Base-by-base conservation (phyloP, 2,329 filamentous ascomycete genomes). In the Pseudogymnoascus verrucosus region DNA sequence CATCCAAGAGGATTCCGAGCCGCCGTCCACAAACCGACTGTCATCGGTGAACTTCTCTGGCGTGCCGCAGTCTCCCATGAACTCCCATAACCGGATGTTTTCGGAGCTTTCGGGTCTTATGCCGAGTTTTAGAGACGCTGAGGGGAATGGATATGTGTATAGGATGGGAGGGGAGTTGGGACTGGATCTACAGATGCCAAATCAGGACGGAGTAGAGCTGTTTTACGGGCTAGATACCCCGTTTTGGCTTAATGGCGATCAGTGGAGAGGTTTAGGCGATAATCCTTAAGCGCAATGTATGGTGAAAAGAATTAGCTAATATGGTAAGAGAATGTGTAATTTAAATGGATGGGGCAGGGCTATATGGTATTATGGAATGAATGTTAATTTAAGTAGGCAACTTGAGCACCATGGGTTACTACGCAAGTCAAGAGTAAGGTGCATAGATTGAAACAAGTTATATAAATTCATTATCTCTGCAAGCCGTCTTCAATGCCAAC, bases 171-270 rank as follows among this genome's bases (percentile, higher is more conserved):
- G 12, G 10, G 44, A 51, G n/a, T 14, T 51, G 8, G 44, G 44
- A 4, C 7, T 51, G 10, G 44, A 51, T 14, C 7, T 63, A 37
- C 44, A 44, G 16, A 59, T 61, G 23, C 36, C 44, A 28, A 61
- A 64, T 37, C 36, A 64, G 23, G 57, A 64, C 47, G 31, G 23
- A 6, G 19, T 28, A 21, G 62, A 64, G 11, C 21, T 64, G 4
- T 23, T 61, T 31, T 64, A 64, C 28, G 57, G 54, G 19, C 14
- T 61, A 23, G 62, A 64, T n/a, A 61, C 37, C 5, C 62, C 57
- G 7, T 64, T 64, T 61, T 64, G 62, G 62, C 39, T 47, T 23
- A 61, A 61, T 63, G 37, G 37, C 47, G 57, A 42, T 47, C 62
- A 61, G 36, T 64, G 62, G 40, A 62, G 19, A 14, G 36, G 40